Conservation (phyloP, 1,284 basidiomycete species). For the Apiotrichum brassicae region DNA sequence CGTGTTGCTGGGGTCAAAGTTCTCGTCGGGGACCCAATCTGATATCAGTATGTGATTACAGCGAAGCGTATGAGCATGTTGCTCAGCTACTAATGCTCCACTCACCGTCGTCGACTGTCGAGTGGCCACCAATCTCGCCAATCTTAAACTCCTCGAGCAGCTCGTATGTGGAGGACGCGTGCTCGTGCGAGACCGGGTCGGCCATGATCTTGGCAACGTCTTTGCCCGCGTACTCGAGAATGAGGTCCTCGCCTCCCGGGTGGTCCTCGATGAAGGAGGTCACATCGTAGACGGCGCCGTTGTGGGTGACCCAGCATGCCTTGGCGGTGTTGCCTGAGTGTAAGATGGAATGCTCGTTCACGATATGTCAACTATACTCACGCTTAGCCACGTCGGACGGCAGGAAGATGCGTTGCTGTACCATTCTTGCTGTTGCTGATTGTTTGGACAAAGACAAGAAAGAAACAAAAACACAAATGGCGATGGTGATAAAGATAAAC, state of each 20-base stretch:
- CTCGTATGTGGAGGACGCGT: constrained; percentile 85
- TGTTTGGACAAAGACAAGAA: too few species aligned
- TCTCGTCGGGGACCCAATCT: constrained; percentile 82
- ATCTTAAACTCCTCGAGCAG: constrained; percentile 83
- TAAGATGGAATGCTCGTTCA: neutral
- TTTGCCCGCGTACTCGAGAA: constrained; percentile 65
- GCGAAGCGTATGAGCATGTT: too few species aligned
- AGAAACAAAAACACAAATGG: too few species aligned
- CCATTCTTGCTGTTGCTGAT: too few species aligned
- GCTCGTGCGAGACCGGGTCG: constrained; percentile 79
- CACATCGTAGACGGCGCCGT: constrained; percentile 50
- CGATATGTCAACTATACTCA: constrained; percentile 15
- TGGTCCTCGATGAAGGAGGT: constrained; percentile 51
- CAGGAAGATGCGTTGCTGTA: constrained; percentile 28
- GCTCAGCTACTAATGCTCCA: constrained; percentile 19
- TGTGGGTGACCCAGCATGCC: constrained; percentile 44
- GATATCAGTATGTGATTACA: constrained; percentile 2
- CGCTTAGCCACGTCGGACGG: constrained; percentile 39
- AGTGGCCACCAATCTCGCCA: constrained; percentile 70
- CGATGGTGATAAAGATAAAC: neutral
- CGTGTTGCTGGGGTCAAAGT: constrained; percentile 84
- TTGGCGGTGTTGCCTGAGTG: constrained; percentile 33
- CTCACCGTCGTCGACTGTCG: constrained; percentile 69
- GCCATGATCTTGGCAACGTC: constrained; percentile 79
- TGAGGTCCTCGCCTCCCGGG: constrained; percentile 51